These are phyloP conservation scores for Pseudomonodictys pantanalensis DNA, from an alignment of 495 filamentous ascomycete species.

Conservation along the genomic window DNA sequence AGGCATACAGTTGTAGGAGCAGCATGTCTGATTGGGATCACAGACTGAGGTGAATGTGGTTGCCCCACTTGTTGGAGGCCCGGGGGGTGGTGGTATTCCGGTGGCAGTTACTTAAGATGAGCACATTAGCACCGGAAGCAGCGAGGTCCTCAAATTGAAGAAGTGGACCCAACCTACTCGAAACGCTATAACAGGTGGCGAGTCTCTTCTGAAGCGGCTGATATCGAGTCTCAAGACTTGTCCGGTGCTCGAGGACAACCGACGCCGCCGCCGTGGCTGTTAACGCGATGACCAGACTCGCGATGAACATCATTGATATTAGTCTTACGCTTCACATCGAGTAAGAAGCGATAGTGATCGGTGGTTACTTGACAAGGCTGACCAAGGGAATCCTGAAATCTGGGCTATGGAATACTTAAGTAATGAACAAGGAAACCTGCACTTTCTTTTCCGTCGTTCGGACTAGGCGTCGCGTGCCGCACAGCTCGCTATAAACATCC, in stretches of 20 bases:
- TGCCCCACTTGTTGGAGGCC: not conserved
- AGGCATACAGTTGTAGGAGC: not conserved
- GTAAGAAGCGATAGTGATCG: too few relatives aligned
- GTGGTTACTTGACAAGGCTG: too few relatives aligned
- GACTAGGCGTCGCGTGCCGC: too few relatives aligned
- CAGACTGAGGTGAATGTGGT: not conserved
- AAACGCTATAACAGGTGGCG: not conserved
- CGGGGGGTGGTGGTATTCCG: not conserved
- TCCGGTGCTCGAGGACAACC: not conserved
- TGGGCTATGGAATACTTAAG: too few relatives aligned
- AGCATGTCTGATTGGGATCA: not conserved
- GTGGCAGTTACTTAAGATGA: not conserved
- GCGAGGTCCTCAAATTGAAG: not conserved
- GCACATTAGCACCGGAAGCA: not conserved
- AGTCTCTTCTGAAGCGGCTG: not conserved
- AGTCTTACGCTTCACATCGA: too few relatives aligned
- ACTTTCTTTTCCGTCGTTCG: too few relatives aligned
- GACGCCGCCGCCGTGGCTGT: not conserved
- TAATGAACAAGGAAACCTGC: too few relatives aligned
- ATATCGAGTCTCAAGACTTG: not conserved
- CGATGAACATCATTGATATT: not conserved
- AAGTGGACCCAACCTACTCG: not conserved
- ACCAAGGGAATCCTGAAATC: too few relatives aligned
- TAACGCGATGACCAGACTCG: not conserved
- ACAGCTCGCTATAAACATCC: too few relatives aligned